phyloP scores from a whole-genome alignment of 306 rosid species.

The Lathyrus oleraceus region DNA sequence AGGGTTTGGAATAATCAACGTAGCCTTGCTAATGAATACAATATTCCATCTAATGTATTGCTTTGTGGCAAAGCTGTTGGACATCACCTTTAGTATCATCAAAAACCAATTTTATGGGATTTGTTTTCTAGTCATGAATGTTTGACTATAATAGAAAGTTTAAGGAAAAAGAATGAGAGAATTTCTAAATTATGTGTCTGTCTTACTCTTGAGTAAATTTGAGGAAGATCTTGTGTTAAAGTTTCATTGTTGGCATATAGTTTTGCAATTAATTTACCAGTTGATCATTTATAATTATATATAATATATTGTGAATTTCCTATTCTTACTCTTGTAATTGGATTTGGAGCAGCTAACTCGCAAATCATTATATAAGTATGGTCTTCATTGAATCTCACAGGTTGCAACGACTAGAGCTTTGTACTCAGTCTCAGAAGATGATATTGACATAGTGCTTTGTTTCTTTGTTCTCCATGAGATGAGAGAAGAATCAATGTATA shows the following conservation, averaged over 20 bases:
- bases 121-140: conserved; percentile 51
- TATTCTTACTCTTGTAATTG: too few species aligned
- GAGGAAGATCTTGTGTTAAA: conserved; percentile 17
- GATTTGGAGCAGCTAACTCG: too few species aligned
- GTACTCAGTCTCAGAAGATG: too few species aligned
- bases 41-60: conserved; percentile 72
- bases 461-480: too few species aligned
- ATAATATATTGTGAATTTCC: too few species aligned
- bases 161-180: background rate
- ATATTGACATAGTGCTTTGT: too few species aligned
- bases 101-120: conserved; percentile 5
- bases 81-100: conserved; percentile 39
- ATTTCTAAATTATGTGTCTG: conserved; percentile 14
- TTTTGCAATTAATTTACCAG: background rate
- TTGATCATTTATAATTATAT: background rate
- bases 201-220: conserved; percentile 24
- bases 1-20: conserved; percentile 73
- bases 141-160: conserved; percentile 44
- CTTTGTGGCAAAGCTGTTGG: conserved; percentile 88
- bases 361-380: too few species aligned
- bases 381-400: too few species aligned
- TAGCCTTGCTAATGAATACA: conserved; percentile 68
- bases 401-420: too few species aligned
- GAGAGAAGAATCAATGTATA: too few species aligned
- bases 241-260: background rate